Conservation (phyloP, 2,329 filamentous ascomycete genomes). For the Cladosporium sp. region DNA sequence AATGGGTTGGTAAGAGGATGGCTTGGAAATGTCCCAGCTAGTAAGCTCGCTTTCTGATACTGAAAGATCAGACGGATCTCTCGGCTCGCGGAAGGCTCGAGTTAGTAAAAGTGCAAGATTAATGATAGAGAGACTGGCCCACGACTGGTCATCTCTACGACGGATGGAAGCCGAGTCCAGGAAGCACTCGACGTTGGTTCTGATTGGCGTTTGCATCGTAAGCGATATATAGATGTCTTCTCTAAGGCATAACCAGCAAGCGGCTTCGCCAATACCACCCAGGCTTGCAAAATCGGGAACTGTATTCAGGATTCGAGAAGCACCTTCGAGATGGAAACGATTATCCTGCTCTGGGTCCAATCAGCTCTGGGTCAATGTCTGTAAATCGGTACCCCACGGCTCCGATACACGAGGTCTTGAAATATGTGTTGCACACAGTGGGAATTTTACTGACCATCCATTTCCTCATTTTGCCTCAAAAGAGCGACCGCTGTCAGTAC, state of each 20-base stretch:
- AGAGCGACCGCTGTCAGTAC: constrained; percentile 47
- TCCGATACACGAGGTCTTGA: too few relatives aligned
- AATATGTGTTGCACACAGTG: too few relatives aligned
- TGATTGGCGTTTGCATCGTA: constrained; percentile 31
- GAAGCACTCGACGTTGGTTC: constrained; percentile 25
- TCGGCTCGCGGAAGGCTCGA: constrained; percentile 2
- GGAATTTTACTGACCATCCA: constrained; percentile 20
- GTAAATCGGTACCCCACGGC: too few relatives aligned
- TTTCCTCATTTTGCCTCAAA: constrained; percentile 47
- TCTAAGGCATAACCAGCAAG: constrained; percentile 37
- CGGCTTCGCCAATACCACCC: constrained; percentile 37
- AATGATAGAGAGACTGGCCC: constrained; percentile 15
- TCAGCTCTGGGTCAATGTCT: not conserved
- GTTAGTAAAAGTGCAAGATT: constrained; percentile 13
- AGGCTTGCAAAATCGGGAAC: constrained; percentile 35
- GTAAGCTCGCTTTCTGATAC: not conserved
- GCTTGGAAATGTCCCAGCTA: not conserved
- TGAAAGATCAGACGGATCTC: not conserved
- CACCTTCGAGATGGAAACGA: constrained; percentile 37
- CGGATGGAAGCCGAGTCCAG: constrained; percentile 8
- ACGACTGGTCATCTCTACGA: constrained; percentile 12
- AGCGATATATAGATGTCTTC: constrained; percentile 39
- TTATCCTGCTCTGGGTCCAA: constrained; percentile 29
- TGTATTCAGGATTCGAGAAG: constrained; percentile 34
- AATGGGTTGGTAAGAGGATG: not conserved